Evolutionary conservation across 306 rosid genomes (phyloP), one percentile per base, ranked within the genome.

Genomic region (Quercus rubra): DNA sequence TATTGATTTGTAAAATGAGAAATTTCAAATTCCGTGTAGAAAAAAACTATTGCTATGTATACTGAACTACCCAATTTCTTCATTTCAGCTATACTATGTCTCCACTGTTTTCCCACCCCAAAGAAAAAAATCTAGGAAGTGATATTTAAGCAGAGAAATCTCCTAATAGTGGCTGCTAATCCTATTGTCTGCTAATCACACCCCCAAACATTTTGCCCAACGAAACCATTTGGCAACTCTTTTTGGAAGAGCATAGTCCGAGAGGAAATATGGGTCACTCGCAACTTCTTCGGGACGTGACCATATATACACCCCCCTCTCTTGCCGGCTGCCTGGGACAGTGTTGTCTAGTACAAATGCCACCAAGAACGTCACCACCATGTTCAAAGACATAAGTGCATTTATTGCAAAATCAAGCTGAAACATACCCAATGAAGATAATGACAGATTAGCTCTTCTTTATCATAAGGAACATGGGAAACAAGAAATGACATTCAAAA

Each of bases 371-470:
- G 98, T 95, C 75, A 95, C 96, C 80, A 95, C 97, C 99, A 91
- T 92, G 93, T 91, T 95, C 95, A 92, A 46, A 33, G 97, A 95
- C 96, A 95, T 69, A 49, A 92, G 88, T 17, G 86, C 97, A 76
- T 95, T 95, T 84, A 92, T 51, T 12, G 92, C 92, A 79, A 92
- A 95, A 83, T 95, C 99, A 82, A 95, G 83, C 99, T 93, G 88
- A 72, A 71, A 73, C 43, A 79, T 76, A 74, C 82, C 71, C 20
- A 56, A 82, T 6, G 68, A 77, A 52, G 13, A 71, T 81, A 72
- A 83, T 35, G 19, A 35, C 62, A 33, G 52, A 78, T 90, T 56
- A 89, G 84, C 85, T 64, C 63, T 56, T 46, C 46, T 74, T 73
- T 27, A 28, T 52, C 62, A 64, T 0, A 56, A 62, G 70, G 38